Percentiles rank a stretch among this genome's conserved stretches.
phyloP scores from a whole-genome alignment of 495 filamentous ascomycete genomes.

The Podospora pseudopauciseta region DNA sequence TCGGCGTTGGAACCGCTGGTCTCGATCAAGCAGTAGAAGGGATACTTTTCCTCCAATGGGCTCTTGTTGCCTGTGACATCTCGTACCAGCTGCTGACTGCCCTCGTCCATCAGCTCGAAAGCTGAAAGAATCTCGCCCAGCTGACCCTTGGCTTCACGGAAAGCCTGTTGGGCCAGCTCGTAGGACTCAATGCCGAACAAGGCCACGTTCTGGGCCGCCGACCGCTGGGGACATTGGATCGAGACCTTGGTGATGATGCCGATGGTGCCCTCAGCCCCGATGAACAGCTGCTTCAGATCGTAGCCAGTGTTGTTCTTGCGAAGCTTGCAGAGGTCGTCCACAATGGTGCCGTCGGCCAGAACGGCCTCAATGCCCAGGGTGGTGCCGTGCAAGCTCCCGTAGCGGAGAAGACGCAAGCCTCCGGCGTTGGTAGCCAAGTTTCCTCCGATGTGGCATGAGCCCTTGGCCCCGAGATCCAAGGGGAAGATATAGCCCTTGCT shows the following conservation, averaged over 20 bases:
- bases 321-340: slow-evolving; percentile 79
- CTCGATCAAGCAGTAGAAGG: slow-evolving; percentile 95
- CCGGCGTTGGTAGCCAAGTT: slow-evolving; percentile 97
- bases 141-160: slow-evolving; percentile 80
- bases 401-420: slow-evolving; percentile 82
- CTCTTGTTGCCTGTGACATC: slow-evolving; percentile 69
- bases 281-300: slow-evolving; percentile 96
- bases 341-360: slow-evolving; percentile 82
- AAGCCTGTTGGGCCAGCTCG: slow-evolving; percentile 79
- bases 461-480: slow-evolving; percentile 92
- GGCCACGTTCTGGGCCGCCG: slow-evolving; percentile 82
- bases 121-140: slow-evolving; percentile 93
- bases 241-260: slow-evolving; percentile 89
- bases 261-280: slow-evolving; percentile 90
- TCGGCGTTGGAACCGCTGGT: slow-evolving; percentile 92
- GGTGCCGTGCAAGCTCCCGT: slow-evolving; percentile 89
- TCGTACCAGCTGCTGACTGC: slow-evolving; percentile 70
- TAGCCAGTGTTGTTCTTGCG: slow-evolving; percentile 98
- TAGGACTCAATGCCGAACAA: slow-evolving; percentile 83
- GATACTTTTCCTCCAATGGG: slow-evolving; percentile 76
- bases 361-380: slow-evolving; percentile 92
- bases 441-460: slow-evolving; percentile 95
- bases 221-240: slow-evolving; percentile 81
- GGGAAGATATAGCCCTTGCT: slow-evolving; percentile 83
- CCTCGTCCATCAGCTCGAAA: slow-evolving; percentile 93